Conservation (phyloP, 2,329 filamentous ascomycete genomes). For the Phyllosticta citrichinensis region DNA sequence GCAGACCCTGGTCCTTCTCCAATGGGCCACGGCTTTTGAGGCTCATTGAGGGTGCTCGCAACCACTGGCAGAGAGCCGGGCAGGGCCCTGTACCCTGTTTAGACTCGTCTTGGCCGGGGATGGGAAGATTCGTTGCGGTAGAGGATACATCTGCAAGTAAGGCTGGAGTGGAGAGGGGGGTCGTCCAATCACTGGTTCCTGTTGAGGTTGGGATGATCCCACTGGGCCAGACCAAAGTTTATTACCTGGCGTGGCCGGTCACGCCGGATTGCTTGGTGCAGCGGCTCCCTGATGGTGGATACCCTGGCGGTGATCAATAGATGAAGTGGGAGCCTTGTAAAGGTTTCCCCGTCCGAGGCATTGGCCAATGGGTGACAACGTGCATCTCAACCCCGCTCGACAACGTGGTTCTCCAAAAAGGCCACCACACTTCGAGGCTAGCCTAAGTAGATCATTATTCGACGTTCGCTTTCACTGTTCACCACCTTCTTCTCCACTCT, state of each 20-base stretch:
- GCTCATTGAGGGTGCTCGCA: neutral
- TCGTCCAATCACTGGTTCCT: neutral
- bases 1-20: neutral
- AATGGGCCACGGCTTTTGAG: neutral
- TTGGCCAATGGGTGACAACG: neutral
- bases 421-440: neutral
- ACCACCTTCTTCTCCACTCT: neutral
- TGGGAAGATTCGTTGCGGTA: neutral
- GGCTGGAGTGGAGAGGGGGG: neutral
- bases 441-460: neutral
- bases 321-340: neutral
- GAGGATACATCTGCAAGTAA: neutral
- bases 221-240: neutral
- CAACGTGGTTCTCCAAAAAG: neutral
- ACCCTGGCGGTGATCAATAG: neutral
- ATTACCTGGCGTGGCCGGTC: neutral
- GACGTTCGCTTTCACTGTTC: neutral
- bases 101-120: neutral
- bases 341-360: neutral
- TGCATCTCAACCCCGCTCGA: neutral
- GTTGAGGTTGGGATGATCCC: neutral
- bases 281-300: neutral
- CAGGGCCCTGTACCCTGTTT: neutral
- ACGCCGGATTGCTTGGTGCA: neutral
- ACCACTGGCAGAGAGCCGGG: neutral